Evolutionary conservation across 2,329 filamentous ascomycete species (phyloP).

Genomic region (Curvularia verruculosa): DNA sequence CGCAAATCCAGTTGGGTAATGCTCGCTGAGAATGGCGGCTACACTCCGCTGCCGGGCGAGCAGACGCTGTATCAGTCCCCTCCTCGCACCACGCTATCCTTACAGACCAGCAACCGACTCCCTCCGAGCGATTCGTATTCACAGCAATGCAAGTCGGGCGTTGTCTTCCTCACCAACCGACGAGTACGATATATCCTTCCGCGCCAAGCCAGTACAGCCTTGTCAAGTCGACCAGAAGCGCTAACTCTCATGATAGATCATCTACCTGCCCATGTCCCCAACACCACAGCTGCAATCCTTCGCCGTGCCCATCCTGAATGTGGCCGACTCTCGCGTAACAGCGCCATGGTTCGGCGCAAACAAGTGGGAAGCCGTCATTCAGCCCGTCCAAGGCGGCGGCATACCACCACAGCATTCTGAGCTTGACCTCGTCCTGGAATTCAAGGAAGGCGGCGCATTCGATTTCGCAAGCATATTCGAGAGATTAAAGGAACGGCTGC

Average conservation of each 20-base stretch:
- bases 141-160: conserved; percentile 74
- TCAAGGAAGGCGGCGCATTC: conserved; percentile 93
- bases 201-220: conserved; percentile 2
- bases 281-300: conserved; percentile 80
- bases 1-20: conserved; percentile 79
- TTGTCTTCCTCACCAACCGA: conserved; percentile 83
- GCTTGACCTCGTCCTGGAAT: conserved; percentile 82
- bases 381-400: conserved; percentile 81
- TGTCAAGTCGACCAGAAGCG: not conserved
- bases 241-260: conserved; percentile 63
- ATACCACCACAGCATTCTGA: conserved; percentile 75
- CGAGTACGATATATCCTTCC: conserved; percentile 62
- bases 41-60: conserved; percentile 85
- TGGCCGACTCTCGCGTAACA: conserved; percentile 83
- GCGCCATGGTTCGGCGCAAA: conserved; percentile 94
- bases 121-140: conserved; percentile 68
- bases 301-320: conserved; percentile 83
- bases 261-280: conserved; percentile 80
- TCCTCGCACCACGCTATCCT: conserved; percentile 75
- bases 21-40: conserved; percentile 74
- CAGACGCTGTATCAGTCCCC: conserved; percentile 80
- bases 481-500: conserved; percentile 79
- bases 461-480: conserved; percentile 87
- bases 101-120: conserved; percentile 73
- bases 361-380: conserved; percentile 81